Evolutionary conservation across 768 basidiomycete species (phyloP).

Genomic region (Crepidotus variabilis): DNA sequence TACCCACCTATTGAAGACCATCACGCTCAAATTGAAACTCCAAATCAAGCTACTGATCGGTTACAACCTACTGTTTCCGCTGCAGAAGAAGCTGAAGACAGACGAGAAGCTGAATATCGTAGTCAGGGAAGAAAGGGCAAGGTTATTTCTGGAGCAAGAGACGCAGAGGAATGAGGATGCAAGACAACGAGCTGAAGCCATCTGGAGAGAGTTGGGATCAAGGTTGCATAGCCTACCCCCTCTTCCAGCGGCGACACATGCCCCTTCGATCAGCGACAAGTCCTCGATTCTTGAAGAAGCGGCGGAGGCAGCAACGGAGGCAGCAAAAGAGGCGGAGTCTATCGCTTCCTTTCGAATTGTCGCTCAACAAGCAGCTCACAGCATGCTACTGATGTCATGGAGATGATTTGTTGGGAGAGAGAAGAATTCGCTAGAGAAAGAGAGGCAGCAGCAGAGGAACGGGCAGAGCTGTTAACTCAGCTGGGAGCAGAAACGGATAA

Average conservation of each 20-base stretch:
- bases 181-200: constrained; percentile 43
- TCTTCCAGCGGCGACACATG: constrained; percentile 11
- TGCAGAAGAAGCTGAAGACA: constrained; percentile 57
- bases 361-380: constrained; percentile 52
- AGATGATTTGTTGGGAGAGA: constrained; percentile 54
- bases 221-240: constrained; percentile 33
- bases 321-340: constrained; percentile 32
- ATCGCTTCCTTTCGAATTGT: constrained; percentile 36
- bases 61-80: constrained; percentile 44
- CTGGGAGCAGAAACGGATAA: constrained; percentile 43
- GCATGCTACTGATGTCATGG: constrained; percentile 54
- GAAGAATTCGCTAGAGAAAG: constrained; percentile 55
- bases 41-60: constrained; percentile 51
- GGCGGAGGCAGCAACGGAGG: constrained; percentile 17
- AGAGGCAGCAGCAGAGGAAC: constrained; percentile 51
- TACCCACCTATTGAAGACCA: constrained; percentile 40
- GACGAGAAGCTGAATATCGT: constrained; percentile 62
- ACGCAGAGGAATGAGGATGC: constrained; percentile 55
- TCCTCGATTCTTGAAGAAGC: neutral
- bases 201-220: constrained; percentile 36
- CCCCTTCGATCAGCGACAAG: neutral
- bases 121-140: constrained; percentile 46
- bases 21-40: constrained; percentile 50
- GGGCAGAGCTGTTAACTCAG: constrained; percentile 44
- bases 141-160: constrained; percentile 57